These are phyloP conservation scores for Dipteronia sinensis DNA, from an alignment of 345 rosid species.

Conservation along the genomic window DNA sequence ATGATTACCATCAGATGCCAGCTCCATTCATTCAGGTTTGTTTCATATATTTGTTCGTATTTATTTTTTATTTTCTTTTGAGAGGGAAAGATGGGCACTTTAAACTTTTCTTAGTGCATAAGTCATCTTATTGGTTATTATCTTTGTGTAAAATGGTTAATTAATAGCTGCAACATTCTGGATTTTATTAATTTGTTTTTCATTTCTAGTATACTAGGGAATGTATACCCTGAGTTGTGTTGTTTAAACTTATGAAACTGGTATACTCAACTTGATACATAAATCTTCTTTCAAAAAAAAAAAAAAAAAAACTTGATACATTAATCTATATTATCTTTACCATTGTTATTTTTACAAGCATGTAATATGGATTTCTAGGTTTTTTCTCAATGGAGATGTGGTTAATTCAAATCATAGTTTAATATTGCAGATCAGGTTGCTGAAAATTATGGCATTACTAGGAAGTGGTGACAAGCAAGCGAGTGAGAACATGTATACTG, in stretches of 20 bases:
- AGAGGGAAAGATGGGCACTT: neutral
- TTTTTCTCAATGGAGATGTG: neutral
- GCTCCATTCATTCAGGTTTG: slow-evolving; percentile 97
- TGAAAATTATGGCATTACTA: slow-evolving; percentile 87
- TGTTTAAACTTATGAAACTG: neutral
- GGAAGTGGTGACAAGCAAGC: slow-evolving; percentile 98
- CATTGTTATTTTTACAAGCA: neutral
- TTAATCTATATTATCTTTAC: neutral
- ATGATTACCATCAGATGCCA: slow-evolving; percentile 98
- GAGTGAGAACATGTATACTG: slow-evolving; percentile 91
- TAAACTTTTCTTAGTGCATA: neutral
- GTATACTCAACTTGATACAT: neutral
- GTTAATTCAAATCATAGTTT: slow-evolving; percentile 18
- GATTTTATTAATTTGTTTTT: neutral
- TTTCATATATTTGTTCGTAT: slow-evolving; percentile 6
- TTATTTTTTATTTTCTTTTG: neutral
- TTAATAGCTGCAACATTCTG: neutral
- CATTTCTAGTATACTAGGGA: neutral
- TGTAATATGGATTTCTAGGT: neutral
- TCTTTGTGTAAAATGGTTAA: neutral
- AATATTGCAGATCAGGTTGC: slow-evolving; percentile 74
- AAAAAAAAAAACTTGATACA: neutral
- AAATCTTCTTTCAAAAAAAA: too few relatives aligned
- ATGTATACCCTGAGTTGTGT: neutral
- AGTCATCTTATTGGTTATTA: neutral